Base-by-base conservation (phyloP, 495 filamentous ascomycete species). In the Aspergillus ellipticus region DNA sequence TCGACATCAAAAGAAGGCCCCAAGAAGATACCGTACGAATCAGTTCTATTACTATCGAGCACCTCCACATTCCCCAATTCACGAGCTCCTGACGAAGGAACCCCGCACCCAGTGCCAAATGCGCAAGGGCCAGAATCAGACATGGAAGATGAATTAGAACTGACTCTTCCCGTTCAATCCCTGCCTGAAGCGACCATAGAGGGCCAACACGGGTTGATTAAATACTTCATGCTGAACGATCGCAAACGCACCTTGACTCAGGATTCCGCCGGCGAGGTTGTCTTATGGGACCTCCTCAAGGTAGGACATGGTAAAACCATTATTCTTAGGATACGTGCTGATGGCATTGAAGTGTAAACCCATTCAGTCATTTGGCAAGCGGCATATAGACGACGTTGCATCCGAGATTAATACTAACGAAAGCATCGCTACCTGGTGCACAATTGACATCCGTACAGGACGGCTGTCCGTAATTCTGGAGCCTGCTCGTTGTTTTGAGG, bases 401-500 rank as follows among this genome's bases (percentile, higher is more conserved):
- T 85, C 86, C 2, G 86, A 94, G 65, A 79, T 96, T 48, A 96
- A 96, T 65, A 97, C 90, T 1, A 75, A 79, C 9, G 92, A 96
- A 66, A 92, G 84, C 37, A 89, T 97, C 49, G 86, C 91, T 5
- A 91, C 96, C 55, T 98, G 94, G 94, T 97, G 93, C 66, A 86
- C 87, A 11, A 89, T 97, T 46, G 92, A 98, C 64, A 93, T 91
- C 26, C 85, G 92, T 53, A 97, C 94, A 4, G 94, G 94, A 39
- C 86, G 88, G 57, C 71, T 98, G 53, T 91, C 91, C 3, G 92
- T 95, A 24, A 87, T 96, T 11, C 70, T 98, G 17, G 94, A 97
- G 61, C 89, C 92, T 42, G 96, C 94, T 62, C 92, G 94, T 57
- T 97, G 94, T 67, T 98, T 98, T 63, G 95, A 97, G 70, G 95